phyloP scores from a whole-genome alignment of 2,329 filamentous ascomycete species.

The Macrophomina phaseolina region DNA sequence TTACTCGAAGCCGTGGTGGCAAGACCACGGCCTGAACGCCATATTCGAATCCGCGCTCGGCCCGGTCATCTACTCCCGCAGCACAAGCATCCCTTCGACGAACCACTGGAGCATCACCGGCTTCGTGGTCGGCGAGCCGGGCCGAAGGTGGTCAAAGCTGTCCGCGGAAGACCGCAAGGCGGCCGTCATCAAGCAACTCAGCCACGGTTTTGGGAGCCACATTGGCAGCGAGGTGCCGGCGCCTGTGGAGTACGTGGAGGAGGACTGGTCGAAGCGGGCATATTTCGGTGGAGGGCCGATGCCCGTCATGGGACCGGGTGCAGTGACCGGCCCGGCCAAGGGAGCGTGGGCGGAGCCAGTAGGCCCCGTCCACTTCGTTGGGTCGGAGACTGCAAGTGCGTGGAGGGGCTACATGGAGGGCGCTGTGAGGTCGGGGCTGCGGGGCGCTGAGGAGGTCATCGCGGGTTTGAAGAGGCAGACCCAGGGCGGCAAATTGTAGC shows the following conservation, averaged over 20 bases:
- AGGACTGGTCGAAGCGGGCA: constrained; percentile 38
- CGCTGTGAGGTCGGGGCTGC: constrained; percentile 57
- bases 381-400: constrained; percentile 58
- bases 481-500: background rate
- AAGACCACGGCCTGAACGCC: constrained; percentile 49
- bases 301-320: constrained; percentile 9
- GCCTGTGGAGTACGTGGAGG: constrained; percentile 34
- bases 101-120: constrained; percentile 46
- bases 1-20: constrained; percentile 57
- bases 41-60: constrained; percentile 14
- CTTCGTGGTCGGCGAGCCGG: constrained; percentile 49
- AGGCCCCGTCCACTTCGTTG: constrained; percentile 58
- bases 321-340: constrained; percentile 30
- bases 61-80: constrained; percentile 33
- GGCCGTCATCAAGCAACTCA: constrained; percentile 26
- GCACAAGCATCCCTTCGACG: constrained; percentile 36
- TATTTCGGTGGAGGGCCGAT: constrained; percentile 6
- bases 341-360: constrained; percentile 31
- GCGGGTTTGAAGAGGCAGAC: background rate
- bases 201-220: background rate
- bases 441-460: constrained; percentile 55
- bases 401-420: constrained; percentile 68
- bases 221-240: background rate
- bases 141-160: constrained; percentile 43
- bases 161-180: constrained; percentile 36